These are phyloP conservation scores for Fusarium tjaetaba DNA, from an alignment of 2,329 filamentous ascomycete species.

Conservation along the genomic window DNA sequence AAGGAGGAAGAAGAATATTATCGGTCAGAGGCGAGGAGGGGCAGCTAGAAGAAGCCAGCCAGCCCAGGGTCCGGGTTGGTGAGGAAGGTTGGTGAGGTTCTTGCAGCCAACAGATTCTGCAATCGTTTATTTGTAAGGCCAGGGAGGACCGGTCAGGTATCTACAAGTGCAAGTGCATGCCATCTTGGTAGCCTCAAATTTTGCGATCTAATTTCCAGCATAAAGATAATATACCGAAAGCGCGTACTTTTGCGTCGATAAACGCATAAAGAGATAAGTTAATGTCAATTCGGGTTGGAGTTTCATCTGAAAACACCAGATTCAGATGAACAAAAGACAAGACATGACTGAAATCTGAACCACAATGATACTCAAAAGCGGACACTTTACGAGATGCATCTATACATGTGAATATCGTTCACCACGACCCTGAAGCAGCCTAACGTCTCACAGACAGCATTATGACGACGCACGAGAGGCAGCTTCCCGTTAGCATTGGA, in stretches of 20 bases:
- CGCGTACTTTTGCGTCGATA: neutral
- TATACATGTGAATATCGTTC: neutral
- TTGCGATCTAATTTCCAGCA: neutral
- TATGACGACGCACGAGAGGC: conserved; percentile 12
- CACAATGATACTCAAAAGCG: neutral
- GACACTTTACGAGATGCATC: neutral
- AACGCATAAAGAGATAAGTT: neutral
- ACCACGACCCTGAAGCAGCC: neutral
- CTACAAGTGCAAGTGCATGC: conserved; percentile 11
- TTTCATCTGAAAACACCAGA: neutral
- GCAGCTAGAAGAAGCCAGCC: conserved; percentile 2
- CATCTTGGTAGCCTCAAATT: neutral
- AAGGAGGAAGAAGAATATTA: neutral
- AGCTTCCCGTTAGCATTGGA: neutral
- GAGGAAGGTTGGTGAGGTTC: conserved; percentile 18
- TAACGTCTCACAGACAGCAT: conserved; percentile 11
- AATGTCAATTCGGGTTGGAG: neutral
- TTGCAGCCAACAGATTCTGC: conserved; percentile 29
- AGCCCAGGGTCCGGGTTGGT: conserved; percentile 26
- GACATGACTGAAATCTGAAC: neutral
- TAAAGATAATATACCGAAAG: neutral
- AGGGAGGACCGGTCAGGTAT: neutral
- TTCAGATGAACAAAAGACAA: neutral
- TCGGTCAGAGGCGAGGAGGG: conserved; percentile 19
- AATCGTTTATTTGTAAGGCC: conserved; percentile 3